Evolutionary conservation across 2,329 filamentous ascomycete genomes (phyloP), one percentile per base, ranked within the genome.

Genomic region (Bisporella sp.): DNA sequence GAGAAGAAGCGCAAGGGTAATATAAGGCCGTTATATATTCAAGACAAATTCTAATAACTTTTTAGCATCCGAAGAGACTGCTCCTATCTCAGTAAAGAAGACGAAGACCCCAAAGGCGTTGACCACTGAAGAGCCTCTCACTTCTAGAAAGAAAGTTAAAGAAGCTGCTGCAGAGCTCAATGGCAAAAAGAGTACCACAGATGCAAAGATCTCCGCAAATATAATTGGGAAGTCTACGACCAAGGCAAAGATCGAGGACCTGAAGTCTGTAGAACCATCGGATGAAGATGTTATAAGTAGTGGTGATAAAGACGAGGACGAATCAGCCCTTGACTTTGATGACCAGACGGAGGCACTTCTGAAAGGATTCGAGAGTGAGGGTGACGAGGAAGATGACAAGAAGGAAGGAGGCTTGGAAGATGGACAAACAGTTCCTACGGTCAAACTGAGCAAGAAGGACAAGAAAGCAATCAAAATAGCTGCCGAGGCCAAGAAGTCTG

Each of bases 301-400:
- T 21, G 21, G 21, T 9, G 56, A 47, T 31, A 56, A 55, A 37
- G 54, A 58, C 35, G 45, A 53, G 4, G 57, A 60, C 7, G 54
- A 50, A n/a, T 58, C 59, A 13, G 55, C 68, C 29, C 68, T 64
- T 6, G 64, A 66, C 30, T 62, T 68, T 41, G 73, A 74, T 55
- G 76, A 79, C 55, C 74, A 77, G 55, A 78, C 76, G n/a, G 68
- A 70, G 32, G 74, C 71, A 21, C 66, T 80, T 29, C 68, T 80
- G 54, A 71, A 71, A 53, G 77, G 77, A 7, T 79, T 80, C 52
- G 76, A 79, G 63, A 77, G 73, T 58, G 74, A 72, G 47, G 71
- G 69, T 48, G 76, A 78, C 39, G 73, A 76, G 39, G 73, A 73
- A 44, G 53, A 62, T 49, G 54, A 48, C 5, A 29, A 48, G n/a